Percentiles rank a stretch among this genome's conserved stretches.
phyloP scores from a whole-genome alignment of 768 basidiomycete species.

The Amanita jacksonii region DNA sequence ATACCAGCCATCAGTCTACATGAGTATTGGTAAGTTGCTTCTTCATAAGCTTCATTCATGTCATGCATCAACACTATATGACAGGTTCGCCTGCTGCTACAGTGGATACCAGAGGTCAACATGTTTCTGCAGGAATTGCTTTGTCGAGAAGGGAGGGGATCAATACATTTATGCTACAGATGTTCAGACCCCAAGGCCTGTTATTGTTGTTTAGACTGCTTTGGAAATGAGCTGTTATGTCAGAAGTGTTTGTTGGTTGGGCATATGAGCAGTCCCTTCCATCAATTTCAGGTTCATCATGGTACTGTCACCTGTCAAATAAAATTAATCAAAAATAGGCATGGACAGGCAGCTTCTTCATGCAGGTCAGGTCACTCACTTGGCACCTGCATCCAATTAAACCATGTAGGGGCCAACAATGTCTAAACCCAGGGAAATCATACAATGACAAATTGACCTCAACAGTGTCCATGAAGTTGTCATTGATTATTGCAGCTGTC shows the following conservation, averaged over 20 bases:
- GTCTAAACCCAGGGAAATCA: neutral
- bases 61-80: neutral
- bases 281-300: conserved; percentile 13
- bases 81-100: neutral
- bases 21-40: too few species aligned
- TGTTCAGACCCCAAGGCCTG: neutral
- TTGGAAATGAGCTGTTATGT: conserved; percentile 4
- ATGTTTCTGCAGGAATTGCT: conserved; percentile 1
- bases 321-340: neutral
- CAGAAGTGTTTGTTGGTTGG: conserved; percentile 6
- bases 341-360: neutral
- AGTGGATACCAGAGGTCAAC: conserved; percentile 3
- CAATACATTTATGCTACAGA: neutral
- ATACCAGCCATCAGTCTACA: too few species aligned
- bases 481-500: conserved; percentile 1
- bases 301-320: too few species aligned
- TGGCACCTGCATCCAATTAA: neutral
- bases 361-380: neutral
- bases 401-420: neutral
- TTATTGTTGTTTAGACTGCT: conserved; percentile 12
- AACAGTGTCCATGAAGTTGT: conserved; percentile 1
- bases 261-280: conserved; percentile 10
- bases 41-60: too few species aligned
- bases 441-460: conserved; percentile 1
- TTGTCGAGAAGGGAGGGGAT: neutral